A percentile compares a stretch with the other conserved stretches of the same genome.
These are phyloP conservation scores for Calycina marina DNA, from an alignment of 2,329 filamentous ascomycete genomes.

Conservation along the genomic window DNA sequence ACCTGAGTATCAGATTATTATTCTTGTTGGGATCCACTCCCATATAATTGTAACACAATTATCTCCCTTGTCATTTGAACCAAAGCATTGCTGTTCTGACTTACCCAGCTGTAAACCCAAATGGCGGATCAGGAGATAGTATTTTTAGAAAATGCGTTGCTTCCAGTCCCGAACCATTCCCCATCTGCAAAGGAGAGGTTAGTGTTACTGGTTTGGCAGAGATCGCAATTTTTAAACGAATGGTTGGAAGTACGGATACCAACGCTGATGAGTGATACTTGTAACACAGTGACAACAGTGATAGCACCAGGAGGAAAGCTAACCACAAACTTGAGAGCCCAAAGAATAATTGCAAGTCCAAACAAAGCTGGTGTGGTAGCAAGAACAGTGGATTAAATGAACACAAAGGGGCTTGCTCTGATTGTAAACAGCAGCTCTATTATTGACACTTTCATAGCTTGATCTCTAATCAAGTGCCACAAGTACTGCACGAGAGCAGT, in stretches of 20 bases:
- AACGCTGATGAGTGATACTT: slow-evolving; percentile 1
- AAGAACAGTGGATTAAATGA: slow-evolving; percentile 6
- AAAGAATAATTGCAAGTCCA: slow-evolving; percentile 10
- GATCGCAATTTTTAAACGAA: slow-evolving; percentile 10
- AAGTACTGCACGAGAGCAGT: slow-evolving; percentile 13
- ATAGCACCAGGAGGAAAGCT: slow-evolving; percentile 16
- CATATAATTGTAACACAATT: background rate
- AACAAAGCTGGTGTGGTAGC: slow-evolving; percentile 9
- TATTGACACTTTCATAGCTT: slow-evolving; percentile 15
- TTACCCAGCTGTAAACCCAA: slow-evolving; percentile 7
- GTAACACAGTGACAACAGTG: slow-evolving; percentile 5
- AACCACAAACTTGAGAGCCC: slow-evolving; percentile 6
- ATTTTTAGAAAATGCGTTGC: slow-evolving; percentile 8
- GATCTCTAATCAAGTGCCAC: slow-evolving; percentile 11
- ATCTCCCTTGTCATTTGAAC: too few relatives aligned
- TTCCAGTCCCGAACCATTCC: slow-evolving; percentile 10
- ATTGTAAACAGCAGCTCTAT: slow-evolving; percentile 13
- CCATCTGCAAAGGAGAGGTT: slow-evolving; percentile 10
- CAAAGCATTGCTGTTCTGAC: background rate
- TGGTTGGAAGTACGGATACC: slow-evolving; percentile 12
- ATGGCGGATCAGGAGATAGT: slow-evolving; percentile 2
- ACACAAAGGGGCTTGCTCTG: slow-evolving; percentile 9
- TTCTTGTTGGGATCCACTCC: slow-evolving; percentile 1
- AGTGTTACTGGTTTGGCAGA: background rate
- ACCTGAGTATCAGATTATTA: slow-evolving; percentile 6